Percentiles rank a stretch among this genome's conserved stretches.
Evolutionary conservation across 371 early-diverging fungal genomes (phyloP).

Genomic region (Apophysomyces trapeziformis): DNA sequence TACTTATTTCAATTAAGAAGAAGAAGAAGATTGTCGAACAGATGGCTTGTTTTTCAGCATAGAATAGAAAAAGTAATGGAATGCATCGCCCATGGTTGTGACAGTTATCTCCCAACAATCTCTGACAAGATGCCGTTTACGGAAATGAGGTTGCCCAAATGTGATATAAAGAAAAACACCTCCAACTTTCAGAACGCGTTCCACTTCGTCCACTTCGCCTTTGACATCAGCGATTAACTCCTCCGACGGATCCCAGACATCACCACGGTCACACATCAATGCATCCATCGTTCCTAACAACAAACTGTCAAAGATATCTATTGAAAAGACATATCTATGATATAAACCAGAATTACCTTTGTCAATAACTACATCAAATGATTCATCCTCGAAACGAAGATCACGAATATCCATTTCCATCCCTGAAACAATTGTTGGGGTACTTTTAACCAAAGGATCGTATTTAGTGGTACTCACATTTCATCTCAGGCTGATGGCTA

Average conservation of each 20-base stretch:
- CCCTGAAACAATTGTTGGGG: slow-evolving; percentile 47
- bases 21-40: neutral
- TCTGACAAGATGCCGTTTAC: slow-evolving; percentile 73
- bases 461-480: slow-evolving; percentile 45
- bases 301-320: too few relatives aligned
- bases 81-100: slow-evolving; percentile 69
- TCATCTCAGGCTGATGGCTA: slow-evolving; percentile 62
- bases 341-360: slow-evolving; percentile 60
- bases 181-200: slow-evolving; percentile 71
- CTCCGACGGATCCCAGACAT: slow-evolving; percentile 86
- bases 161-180: slow-evolving; percentile 89
- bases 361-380: slow-evolving; percentile 82
- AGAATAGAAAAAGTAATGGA: slow-evolving; percentile 80
- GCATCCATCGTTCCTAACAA: slow-evolving; percentile 74
- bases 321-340: too few relatives aligned
- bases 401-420: slow-evolving; percentile 81
- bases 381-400: slow-evolving; percentile 57
- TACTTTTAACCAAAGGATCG: slow-evolving; percentile 2
- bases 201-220: slow-evolving; percentile 79
- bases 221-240: slow-evolving; percentile 67
- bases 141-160: slow-evolving; percentile 91
- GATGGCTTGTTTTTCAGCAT: slow-evolving; percentile 42
- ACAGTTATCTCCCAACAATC: slow-evolving; percentile 69
- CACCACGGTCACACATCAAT: slow-evolving; percentile 82
- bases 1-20: too few relatives aligned